Evolutionary conservation across 345 rosid genomes (phyloP).

Genomic region (Diplotaxis tenuifolia): DNA sequence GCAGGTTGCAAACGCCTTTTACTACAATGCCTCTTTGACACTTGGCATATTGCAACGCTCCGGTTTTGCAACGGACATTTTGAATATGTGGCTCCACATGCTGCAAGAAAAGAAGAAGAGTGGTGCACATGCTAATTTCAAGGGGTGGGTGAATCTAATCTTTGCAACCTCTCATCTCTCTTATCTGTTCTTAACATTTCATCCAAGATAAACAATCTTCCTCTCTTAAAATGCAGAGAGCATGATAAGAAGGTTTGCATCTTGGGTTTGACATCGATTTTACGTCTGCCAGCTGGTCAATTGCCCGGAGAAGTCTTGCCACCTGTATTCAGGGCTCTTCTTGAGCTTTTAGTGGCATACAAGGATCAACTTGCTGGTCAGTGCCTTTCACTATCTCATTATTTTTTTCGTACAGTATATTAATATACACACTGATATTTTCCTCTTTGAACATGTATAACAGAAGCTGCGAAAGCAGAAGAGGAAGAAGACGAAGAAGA

Average conservation of each 20-base stretch:
- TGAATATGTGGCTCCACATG: constrained; percentile 91
- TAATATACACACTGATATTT: neutral
- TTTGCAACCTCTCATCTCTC: constrained; percentile 4
- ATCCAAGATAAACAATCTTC: neutral
- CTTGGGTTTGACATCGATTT: constrained; percentile 87
- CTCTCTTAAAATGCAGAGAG: constrained; percentile 53
- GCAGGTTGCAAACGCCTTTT: constrained; percentile 92
- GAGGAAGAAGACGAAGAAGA: constrained; percentile 37
- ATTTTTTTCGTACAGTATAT: no score
- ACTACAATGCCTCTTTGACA: constrained; percentile 78
- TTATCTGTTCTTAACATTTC: neutral
- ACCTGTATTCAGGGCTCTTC: constrained; percentile 75
- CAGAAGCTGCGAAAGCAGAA: constrained; percentile 77
- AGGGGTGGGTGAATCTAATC: constrained; percentile 51
- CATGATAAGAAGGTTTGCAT: constrained; percentile 97
- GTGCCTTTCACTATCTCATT: constrained; percentile 14
- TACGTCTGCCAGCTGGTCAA: constrained; percentile 77
- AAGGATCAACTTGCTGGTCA: constrained; percentile 96
- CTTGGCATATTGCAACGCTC: constrained; percentile 70
- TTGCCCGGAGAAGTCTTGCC: constrained; percentile 79
- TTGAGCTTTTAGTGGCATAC: constrained; percentile 86
- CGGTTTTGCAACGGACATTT: constrained; percentile 69
- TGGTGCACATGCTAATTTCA: constrained; percentile 75
- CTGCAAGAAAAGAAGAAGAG: constrained; percentile 88
- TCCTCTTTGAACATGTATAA: constrained; percentile 1